A percentile compares a stretch with the other conserved stretches of the same genome.
Evolutionary conservation across 164 flowering plant genomes (phyloP).

Genomic region (Berberis thunbergii): DNA sequence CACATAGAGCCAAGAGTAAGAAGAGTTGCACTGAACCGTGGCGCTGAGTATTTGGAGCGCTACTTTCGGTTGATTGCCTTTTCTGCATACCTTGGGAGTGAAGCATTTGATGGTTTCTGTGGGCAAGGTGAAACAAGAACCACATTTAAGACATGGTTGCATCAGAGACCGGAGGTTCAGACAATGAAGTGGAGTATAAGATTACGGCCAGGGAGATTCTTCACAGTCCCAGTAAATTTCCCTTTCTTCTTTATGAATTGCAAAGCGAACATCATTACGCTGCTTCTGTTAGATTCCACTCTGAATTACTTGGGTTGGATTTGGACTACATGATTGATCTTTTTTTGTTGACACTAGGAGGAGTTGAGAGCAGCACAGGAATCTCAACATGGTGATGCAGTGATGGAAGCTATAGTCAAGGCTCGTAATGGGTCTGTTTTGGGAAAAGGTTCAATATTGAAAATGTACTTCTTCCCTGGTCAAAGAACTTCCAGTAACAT

Average conservation of each 20-base stretch:
- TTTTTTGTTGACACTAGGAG: slow-evolving; percentile 39
- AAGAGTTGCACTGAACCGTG: slow-evolving; percentile 87
- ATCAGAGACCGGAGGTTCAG: slow-evolving; percentile 87
- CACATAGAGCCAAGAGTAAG: slow-evolving; percentile 82
- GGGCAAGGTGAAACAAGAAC: slow-evolving; percentile 69
- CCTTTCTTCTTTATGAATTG: slow-evolving; percentile 7
- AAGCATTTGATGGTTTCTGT: slow-evolving; percentile 88
- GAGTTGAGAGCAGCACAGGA: slow-evolving; percentile 76
- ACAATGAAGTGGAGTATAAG: slow-evolving; percentile 98
- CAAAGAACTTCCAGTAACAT: slow-evolving; percentile 85
- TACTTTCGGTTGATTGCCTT: slow-evolving; percentile 91
- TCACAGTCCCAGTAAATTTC: slow-evolving; percentile 70
- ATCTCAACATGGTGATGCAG: slow-evolving; percentile 88
- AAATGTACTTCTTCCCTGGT: slow-evolving; percentile 96
- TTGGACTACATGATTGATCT: neutral
- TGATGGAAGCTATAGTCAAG: slow-evolving; percentile 84
- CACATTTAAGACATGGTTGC: slow-evolving; percentile 86
- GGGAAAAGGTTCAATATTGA: slow-evolving; percentile 86
- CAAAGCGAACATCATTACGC: neutral
- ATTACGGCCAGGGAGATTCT: slow-evolving; percentile 81
- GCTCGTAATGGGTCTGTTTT: slow-evolving; percentile 87
- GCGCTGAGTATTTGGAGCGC: slow-evolving; percentile 93
- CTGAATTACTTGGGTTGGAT: neutral
- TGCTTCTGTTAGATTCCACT: neutral
- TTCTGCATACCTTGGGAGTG: slow-evolving; percentile 95